Percentiles rank a stretch among this genome's conserved stretches.
phyloP scores from a whole-genome alignment of 306 rosid genomes.

The Cicer yamashitae region DNA sequence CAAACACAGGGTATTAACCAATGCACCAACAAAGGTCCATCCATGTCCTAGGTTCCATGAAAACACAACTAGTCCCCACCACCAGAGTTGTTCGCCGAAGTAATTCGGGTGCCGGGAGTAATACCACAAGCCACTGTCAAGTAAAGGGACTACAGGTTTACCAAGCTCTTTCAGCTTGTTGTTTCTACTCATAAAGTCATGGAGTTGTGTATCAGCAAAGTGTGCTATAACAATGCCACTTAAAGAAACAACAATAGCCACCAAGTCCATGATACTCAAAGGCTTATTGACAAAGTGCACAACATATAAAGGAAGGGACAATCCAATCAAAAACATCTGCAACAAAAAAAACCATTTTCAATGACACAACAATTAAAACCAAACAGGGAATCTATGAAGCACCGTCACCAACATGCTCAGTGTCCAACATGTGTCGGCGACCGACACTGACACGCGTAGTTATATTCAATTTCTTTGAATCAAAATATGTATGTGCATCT shows the following conservation, averaged over 20 bases:
- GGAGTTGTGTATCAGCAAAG: conserved; percentile 82
- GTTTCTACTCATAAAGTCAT: conserved; percentile 68
- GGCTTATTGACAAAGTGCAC: conserved; percentile 70
- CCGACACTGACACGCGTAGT: too few relatives aligned
- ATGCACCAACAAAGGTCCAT: conserved; percentile 73
- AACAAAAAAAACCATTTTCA: conserved; percentile 17
- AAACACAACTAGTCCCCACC: conserved; percentile 89
- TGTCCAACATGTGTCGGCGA: too few relatives aligned
- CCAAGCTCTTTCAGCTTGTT: conserved; percentile 61
- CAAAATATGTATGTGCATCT: too few relatives aligned
- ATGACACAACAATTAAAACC: background rate
- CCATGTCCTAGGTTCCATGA: conserved; percentile 77
- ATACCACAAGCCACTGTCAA: conserved; percentile 80
- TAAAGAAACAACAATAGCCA: conserved; percentile 58
- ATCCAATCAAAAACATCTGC: conserved; percentile 75
- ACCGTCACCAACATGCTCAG: background rate
- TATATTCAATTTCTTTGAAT: too few relatives aligned
- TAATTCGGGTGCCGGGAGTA: conserved; percentile 88
- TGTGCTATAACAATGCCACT: conserved; percentile 77
- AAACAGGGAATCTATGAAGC: conserved; percentile 42
- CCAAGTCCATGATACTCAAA: conserved; percentile 68
- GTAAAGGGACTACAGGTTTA: conserved; percentile 59
- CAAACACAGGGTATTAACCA: conserved; percentile 74
- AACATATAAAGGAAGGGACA: conserved; percentile 74
- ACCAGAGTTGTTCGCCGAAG: conserved; percentile 92